phyloP scores from a whole-genome alignment of 1,139 yeast genomes.

The Wickerhamomyces sp. region DNA sequence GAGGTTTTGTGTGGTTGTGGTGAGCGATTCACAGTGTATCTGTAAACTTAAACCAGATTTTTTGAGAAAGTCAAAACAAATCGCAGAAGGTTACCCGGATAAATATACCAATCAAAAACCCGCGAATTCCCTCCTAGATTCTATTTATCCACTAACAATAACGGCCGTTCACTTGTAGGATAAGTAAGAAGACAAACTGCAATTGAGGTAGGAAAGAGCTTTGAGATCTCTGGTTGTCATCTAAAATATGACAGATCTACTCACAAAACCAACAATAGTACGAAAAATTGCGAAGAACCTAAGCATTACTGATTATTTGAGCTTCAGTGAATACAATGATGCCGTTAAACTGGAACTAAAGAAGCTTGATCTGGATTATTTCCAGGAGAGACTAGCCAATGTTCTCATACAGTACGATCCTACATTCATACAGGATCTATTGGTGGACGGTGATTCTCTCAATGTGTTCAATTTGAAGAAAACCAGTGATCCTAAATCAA shows the following conservation, averaged over 20 bases:
- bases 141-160: no score
- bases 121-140: no score
- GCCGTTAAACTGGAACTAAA: constrained; percentile 1
- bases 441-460: constrained; percentile 12
- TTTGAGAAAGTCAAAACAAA: no score
- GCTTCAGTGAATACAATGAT: constrained; percentile 6
- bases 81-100: no score
- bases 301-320: constrained; percentile 10
- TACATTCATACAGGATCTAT: constrained; percentile 7
- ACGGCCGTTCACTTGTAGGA: no score
- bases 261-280: constrained; percentile 6
- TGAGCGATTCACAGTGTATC: not conserved
- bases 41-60: no score
- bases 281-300: constrained; percentile 10
- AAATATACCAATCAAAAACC: no score
- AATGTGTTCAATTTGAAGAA: constrained; percentile 11
- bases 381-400: constrained; percentile 6
- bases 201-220: no score
- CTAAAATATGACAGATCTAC: constrained; percentile 2
- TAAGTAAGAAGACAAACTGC: no score
- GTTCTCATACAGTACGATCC: constrained; percentile 15
- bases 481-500: constrained; percentile 17
- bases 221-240: no score
- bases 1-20: not conserved
- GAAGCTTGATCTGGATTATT: constrained; percentile 11